phyloP scores from a whole-genome alignment of 2,329 filamentous ascomycete genomes.

The Fusarium marasasianum region DNA sequence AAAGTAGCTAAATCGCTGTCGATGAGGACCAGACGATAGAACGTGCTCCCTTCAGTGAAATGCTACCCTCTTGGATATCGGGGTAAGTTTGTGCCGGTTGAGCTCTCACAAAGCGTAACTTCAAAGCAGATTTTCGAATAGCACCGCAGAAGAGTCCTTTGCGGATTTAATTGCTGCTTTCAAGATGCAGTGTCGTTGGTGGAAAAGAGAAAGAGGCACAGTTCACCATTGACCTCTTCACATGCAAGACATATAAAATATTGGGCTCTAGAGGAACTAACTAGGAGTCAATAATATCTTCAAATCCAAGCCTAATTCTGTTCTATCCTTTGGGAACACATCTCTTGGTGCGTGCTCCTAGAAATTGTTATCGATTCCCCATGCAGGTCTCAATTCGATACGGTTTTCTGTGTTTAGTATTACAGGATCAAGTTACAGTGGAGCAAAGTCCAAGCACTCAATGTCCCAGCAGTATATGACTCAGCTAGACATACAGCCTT shows the following conservation, averaged over 20 bases:
- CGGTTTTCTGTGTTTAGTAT: neutral
- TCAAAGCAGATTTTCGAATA: neutral
- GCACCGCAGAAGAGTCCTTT: neutral
- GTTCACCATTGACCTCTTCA: neutral
- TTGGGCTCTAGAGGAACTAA: neutral
- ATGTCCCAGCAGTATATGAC: neutral
- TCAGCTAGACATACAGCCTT: neutral
- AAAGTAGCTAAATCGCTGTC: neutral
- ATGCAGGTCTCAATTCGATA: neutral
- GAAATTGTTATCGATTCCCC: neutral
- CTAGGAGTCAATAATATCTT: neutral
- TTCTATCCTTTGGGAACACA: neutral
- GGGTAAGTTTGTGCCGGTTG: neutral
- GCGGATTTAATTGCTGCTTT: neutral
- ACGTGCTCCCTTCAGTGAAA: neutral
- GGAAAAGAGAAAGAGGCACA: neutral
- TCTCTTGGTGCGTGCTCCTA: neutral
- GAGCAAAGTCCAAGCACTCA: neutral
- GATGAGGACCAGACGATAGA: neutral
- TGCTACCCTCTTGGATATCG: neutral
- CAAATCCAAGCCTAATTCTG: too few species aligned
- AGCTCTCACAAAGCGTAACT: neutral
- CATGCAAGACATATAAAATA: neutral
- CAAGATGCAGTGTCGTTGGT: neutral
- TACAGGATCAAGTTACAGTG: neutral